Evolutionary conservation across 2,329 filamentous ascomycete species (phyloP), one percentile per base, ranked within the genome.

Genomic region (Diaporthe sp.): DNA sequence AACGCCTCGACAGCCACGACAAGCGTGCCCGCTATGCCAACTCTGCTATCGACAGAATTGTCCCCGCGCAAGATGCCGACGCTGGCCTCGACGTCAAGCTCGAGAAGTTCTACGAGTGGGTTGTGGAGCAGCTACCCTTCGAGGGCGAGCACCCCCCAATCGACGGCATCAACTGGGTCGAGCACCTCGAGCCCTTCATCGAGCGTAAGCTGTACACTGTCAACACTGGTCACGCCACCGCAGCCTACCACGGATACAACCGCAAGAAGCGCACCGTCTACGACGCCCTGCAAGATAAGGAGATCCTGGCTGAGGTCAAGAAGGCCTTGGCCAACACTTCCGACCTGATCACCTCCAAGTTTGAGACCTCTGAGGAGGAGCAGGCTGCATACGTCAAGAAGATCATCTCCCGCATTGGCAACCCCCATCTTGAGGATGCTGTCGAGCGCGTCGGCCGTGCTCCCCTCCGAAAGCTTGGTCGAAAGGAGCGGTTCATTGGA

Each of bases 141-240:
- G 89, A 92, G 78, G 91, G 93, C 78, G 88, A 89, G 72, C 90
- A 91, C 80, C 96, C 95, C 8, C 86, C 91, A 25, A 96, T 99
- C 82, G 86, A 97, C 79, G 96, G 96, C 76, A 93, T 98, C 83
- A 94, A 98, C 87, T 98, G 95, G 92, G 97, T 98, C 76, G 92
- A 95, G 78, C 90, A 98, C 86, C 92, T 99, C 42, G 90, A 93
- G 83, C 97, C 97, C 75, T 99, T 96, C 88, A 98, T 99, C 82
- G 97, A 99, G 92, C 96, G 97, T 85, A 99, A 99, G 91, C 93
- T 99, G 79, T 99, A 96, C 90, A 99, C 97, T 31, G 96, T 99
- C 90, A 99, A 99, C 91, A 99, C 97, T 31, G 94, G 95, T 74
- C 97, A 99, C 84, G 97, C 97, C 76, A 98, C 96, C 10, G 96